Conservation (phyloP, 352 stramenopile species). For the Phytophthora ramorum region DNA sequence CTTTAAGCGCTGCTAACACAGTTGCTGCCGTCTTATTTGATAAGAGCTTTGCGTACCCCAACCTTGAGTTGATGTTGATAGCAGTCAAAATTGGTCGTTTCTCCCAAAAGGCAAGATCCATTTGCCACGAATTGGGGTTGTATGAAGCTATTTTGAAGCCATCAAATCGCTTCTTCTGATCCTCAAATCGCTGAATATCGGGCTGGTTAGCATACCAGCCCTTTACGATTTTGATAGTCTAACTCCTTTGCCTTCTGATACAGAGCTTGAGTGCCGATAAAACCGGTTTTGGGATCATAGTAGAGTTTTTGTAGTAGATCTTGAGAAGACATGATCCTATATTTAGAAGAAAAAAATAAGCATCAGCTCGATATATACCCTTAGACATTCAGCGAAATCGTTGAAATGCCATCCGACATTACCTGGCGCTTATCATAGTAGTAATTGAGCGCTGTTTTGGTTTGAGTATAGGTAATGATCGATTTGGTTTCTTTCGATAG, state of each 20-base stretch:
- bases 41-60: slow-evolving; percentile 47
- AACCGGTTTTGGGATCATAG: slow-evolving; percentile 38
- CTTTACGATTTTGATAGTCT: slow-evolving; percentile 20
- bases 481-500: no score
- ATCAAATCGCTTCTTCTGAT: slow-evolving; percentile 17
- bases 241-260: slow-evolving; percentile 31
- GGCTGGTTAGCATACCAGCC: slow-evolving; percentile 23
- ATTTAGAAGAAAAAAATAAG: neutral
- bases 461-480: neutral
- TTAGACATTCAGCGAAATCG: neutral
- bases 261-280: slow-evolving; percentile 21
- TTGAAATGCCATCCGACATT: no score
- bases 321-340: no score
- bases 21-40: slow-evolving; percentile 38
- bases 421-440: no score
- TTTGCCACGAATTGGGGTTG: slow-evolving; percentile 39
- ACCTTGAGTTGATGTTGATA: slow-evolving; percentile 48
- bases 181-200: slow-evolving; percentile 34
- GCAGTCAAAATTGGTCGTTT: slow-evolving; percentile 30
- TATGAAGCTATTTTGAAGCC: slow-evolving; percentile 4
- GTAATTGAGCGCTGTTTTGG: no score
- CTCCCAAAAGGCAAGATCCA: slow-evolving; percentile 38
- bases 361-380: no score
- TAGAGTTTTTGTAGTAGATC: slow-evolving; percentile 12
- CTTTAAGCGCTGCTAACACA: slow-evolving; percentile 35